Conservation (phyloP, 139 green algal species). For the Yamagishiella unicocca region DNA sequence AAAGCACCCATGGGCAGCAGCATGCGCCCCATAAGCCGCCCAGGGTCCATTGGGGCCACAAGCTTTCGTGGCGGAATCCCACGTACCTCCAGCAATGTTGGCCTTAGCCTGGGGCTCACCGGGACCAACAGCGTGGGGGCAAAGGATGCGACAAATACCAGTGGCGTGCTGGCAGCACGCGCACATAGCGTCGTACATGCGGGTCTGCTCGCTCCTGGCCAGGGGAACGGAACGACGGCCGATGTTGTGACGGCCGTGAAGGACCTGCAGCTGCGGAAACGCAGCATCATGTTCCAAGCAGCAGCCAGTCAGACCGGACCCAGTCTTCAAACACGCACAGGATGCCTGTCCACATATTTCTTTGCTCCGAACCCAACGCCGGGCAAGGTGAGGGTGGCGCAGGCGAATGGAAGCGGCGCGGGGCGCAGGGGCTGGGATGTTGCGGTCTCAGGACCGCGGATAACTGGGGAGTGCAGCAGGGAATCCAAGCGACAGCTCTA, state of each 20-base stretch:
- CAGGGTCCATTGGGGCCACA: neutral
- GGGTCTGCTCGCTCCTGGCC: neutral
- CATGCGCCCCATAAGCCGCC: neutral
- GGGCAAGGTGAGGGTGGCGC: conserved; percentile 45
- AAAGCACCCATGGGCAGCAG: neutral
- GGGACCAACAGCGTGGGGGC: neutral
- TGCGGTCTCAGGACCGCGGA: too few species aligned
- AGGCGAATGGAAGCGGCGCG: too few species aligned
- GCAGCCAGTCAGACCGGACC: neutral
- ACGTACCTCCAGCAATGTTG: conserved; percentile 11
- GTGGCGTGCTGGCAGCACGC: neutral
- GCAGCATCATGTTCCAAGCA: conserved; percentile 12
- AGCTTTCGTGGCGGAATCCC: conserved; percentile 2
- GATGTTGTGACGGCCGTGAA: conserved; percentile 45
- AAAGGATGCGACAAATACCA: neutral
- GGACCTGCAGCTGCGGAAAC: conserved; percentile 41
- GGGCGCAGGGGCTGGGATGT: too few species aligned
- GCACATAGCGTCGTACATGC: conserved; percentile 21
- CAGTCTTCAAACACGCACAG: neutral
- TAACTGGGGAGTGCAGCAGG: too few species aligned
- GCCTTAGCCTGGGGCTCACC: neutral
- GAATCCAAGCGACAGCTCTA: too few species aligned
- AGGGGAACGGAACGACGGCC: neutral
- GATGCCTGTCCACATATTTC: conserved; percentile 25
- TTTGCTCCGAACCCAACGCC: conserved; percentile 44